These are phyloP conservation scores for Rhodotorula sp. DNA, from an alignment of 1,284 basidiomycete genomes.

Conservation along the genomic window DNA sequence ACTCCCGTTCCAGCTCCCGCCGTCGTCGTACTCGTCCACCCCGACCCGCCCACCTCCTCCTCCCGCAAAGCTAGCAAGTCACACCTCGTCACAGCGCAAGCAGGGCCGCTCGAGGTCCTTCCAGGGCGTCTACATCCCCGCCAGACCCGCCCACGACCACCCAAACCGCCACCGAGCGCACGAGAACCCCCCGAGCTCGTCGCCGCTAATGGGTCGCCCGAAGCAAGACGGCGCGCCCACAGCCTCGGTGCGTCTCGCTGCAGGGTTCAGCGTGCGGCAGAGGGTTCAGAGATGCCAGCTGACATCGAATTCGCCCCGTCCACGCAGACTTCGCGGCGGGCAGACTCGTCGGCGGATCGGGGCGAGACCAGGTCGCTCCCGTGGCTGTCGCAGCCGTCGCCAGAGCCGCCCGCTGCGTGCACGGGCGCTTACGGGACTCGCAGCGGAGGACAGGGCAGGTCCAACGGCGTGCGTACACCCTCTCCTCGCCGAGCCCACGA, in stretches of 20 bases:
- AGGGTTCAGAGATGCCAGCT: not conserved
- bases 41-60: not conserved
- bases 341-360: conserved; percentile 3
- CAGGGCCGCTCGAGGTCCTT: not conserved
- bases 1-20: conserved; percentile 10
- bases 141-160: no score
- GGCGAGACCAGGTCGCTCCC: not conserved
- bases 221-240: not conserved
- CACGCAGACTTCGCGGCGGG: not conserved
- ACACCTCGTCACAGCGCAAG: not conserved
- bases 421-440: not conserved
- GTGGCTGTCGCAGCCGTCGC: conserved; percentile 4
- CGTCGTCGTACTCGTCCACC: not conserved
- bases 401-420: not conserved
- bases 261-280: no score
- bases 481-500: not conserved
- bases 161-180: no score
- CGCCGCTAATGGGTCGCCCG: conserved; percentile 4
- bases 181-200: no score
- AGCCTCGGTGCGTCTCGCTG: no score
- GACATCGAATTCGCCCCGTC: not conserved
- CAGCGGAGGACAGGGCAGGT: not conserved
- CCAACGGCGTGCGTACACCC: not conserved
- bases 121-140: not conserved
- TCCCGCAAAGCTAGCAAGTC: not conserved